Base-by-base conservation (phyloP, 2,329 filamentous ascomycete genomes). In the Aspergillus clavatus region DNA sequence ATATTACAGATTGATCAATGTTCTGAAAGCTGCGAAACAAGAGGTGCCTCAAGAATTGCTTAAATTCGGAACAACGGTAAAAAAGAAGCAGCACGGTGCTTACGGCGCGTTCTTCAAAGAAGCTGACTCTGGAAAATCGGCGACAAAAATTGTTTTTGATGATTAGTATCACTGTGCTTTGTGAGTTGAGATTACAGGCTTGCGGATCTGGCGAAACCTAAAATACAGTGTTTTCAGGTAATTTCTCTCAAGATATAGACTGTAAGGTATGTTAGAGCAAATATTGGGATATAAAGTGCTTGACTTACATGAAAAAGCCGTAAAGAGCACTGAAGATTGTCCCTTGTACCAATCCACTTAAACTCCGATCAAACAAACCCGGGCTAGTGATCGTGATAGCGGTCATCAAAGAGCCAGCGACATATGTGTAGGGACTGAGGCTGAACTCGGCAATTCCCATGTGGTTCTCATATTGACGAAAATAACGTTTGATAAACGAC, bases 31-130 rank as follows among this genome's bases (percentile, higher is more conserved):
- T n/a, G 90, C 93, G 19, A 88, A 89, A 54, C 93, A 98, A 70
- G 78, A 83, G 10, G 88, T 98, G 0, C 93, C 93, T 2, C 89
- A 95, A 35, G 86, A 88, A 21, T 74, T 98, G 28, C 76, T 97
- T 67, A 96, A 95, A 72, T 98, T 96, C 58, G 93, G 93, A 60
- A 95, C 89, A 18, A 97, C 91, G 1, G 93, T 98, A 42, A 98
- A 97, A 82, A 96, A 95, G 82, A 97, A 97, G 89, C 81, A 83
- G 39, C 93, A 98, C 72, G 87, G 89, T 61, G 86, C 87, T 38
- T 98, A 97, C 64, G 93, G 93, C 46, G 89, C 89, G 24, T 97
- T 97, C 67, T 95, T 87, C 77, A 95, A 93, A 71, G 89, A 96
- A 58, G 83, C 87, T 7, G 86, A 88, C 58, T 84, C 84, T 67